These are phyloP conservation scores for Thalia dealbata DNA, from an alignment of 176 grass and related monocot species.

Conservation along the genomic window DNA sequence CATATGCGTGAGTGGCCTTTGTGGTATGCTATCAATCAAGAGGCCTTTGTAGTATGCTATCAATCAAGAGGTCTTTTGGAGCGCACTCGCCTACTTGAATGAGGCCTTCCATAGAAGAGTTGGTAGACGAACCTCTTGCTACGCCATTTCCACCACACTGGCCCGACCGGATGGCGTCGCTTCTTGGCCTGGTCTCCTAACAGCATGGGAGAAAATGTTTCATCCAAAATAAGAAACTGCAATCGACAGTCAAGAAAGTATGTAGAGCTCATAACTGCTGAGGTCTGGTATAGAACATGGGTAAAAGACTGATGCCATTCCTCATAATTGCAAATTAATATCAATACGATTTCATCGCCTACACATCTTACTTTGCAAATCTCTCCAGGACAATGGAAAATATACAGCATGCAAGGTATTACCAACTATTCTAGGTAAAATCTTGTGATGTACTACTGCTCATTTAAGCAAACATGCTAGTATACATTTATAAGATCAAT, in stretches of 20 bases:
- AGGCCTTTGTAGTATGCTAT: neutral
- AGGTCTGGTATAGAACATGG: neutral
- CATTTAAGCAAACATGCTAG: conserved; percentile 13
- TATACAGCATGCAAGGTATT: too few species aligned
- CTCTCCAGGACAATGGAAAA: too few species aligned
- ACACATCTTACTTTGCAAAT: too few species aligned
- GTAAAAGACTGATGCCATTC: neutral
- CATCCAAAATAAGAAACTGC: conserved; percentile 18
- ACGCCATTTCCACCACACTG: conserved; percentile 91
- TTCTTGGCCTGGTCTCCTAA: conserved; percentile 42
- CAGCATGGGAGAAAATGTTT: conserved; percentile 25
- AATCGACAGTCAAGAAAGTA: too few species aligned
- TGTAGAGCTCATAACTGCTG: too few species aligned
- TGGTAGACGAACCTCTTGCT: conserved; percentile 77
- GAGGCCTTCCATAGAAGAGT: conserved; percentile 34
- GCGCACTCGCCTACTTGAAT: neutral
- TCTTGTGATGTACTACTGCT: neutral
- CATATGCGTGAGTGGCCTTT: neutral
- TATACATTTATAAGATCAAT: neutral
- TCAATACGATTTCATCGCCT: too few species aligned
- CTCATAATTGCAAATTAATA: too few species aligned
- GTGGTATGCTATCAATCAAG: neutral
- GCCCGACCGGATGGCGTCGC: conserved; percentile 37
- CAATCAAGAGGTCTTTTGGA: neutral
- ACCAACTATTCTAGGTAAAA: too few species aligned